Percentiles rank a stretch among this genome's conserved stretches.
Evolutionary conservation across 176 grass and related monocot genomes (phyloP).

Genomic region (Oryza brachyantha): DNA sequence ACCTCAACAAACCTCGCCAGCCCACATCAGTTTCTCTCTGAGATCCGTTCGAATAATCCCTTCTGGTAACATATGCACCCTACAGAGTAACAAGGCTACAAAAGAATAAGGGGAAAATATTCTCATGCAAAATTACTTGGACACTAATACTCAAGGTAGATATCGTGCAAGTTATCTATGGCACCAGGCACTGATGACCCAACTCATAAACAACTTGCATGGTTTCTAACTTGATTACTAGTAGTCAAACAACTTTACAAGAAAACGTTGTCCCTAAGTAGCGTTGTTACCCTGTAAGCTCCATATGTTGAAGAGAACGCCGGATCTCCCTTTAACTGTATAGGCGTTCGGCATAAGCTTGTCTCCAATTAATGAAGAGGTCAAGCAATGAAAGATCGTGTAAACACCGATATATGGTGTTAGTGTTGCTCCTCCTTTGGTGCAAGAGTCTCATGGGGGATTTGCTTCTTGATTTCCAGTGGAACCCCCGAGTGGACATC

Average conservation of each 20-base stretch:
- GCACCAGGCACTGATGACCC: no score
- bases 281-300: conserved; percentile 3
- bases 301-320: conserved; percentile 7
- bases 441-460: neutral
- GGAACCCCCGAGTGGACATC: no score
- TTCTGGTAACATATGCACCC: neutral
- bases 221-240: conserved; percentile 3
- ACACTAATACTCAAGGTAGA: neutral
- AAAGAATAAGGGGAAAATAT: neutral
- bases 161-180: conserved; percentile 10
- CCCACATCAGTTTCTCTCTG: neutral
- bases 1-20: neutral
- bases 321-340: neutral
- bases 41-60: neutral
- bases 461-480: neutral
- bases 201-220: neutral
- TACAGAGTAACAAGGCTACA: neutral
- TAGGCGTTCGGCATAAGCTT: neutral
- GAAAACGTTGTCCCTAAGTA: neutral
- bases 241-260: neutral
- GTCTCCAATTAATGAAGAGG: neutral
- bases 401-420: conserved; percentile 1
- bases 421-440: conserved; percentile 21
- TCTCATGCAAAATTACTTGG: conserved; percentile 15
- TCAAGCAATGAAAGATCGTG: neutral